Evolutionary conservation across 495 filamentous ascomycete genomes (phyloP).

Genomic region (Neurospora sp.): DNA sequence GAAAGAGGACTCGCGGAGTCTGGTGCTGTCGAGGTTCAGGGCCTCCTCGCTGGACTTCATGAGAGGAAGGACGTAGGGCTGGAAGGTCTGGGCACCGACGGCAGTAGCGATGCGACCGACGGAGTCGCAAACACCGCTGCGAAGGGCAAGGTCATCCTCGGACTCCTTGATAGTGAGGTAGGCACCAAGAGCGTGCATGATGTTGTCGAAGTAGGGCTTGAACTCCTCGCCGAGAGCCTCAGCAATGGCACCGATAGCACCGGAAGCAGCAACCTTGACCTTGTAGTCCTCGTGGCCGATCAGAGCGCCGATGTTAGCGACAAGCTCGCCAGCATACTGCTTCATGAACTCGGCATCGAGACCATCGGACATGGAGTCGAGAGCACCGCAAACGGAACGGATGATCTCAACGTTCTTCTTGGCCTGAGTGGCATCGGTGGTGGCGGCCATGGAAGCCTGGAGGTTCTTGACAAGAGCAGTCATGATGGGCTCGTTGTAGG

Average conservation of each 20-base stretch:
- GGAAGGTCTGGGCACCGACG: slow-evolving; percentile 77
- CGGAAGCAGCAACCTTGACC: slow-evolving; percentile 79
- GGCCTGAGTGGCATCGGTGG: slow-evolving; percentile 40
- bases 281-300: slow-evolving; percentile 76
- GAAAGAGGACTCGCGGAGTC: slow-evolving; percentile 89
- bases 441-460: slow-evolving; percentile 54
- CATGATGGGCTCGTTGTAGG: slow-evolving; percentile 74
- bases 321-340: slow-evolving; percentile 69
- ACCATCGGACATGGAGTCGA: slow-evolving; percentile 85
- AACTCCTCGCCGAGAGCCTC: slow-evolving; percentile 73
- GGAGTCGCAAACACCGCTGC: slow-evolving; percentile 79
- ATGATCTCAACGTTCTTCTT: slow-evolving; percentile 75
- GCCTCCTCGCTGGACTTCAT: slow-evolving; percentile 90
- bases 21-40: slow-evolving; percentile 77
- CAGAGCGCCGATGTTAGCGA: slow-evolving; percentile 72
- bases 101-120: slow-evolving; percentile 87
- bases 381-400: slow-evolving; percentile 78
- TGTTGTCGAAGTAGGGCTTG: slow-evolving; percentile 77
- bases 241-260: slow-evolving; percentile 84
- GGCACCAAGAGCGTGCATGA: slow-evolving; percentile 73
- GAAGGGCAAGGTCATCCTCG: slow-evolving; percentile 81
- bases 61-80: slow-evolving; percentile 78
- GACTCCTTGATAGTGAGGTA: slow-evolving; percentile 81
- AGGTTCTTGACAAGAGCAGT: slow-evolving; percentile 79
- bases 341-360: slow-evolving; percentile 75